Evolutionary conservation across 192 early-diverging fungal genomes (phyloP).

Genomic region (Pilaira anomala): DNA sequence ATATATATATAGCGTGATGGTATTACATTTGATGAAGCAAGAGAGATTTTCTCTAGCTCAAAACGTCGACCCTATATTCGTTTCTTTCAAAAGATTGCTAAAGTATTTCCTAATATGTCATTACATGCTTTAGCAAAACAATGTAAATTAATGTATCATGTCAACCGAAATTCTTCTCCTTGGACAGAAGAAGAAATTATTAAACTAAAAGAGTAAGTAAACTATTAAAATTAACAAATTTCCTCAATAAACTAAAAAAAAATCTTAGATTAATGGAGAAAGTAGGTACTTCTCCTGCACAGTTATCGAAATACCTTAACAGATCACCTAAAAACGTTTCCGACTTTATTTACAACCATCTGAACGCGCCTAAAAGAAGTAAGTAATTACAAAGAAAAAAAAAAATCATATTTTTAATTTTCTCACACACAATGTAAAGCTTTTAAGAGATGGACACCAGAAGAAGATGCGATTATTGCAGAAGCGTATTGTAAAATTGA

Average conservation of each 20-base stretch:
- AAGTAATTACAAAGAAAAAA: background rate
- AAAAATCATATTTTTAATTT: too few relatives aligned
- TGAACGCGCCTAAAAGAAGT: too few relatives aligned
- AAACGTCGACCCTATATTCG: background rate
- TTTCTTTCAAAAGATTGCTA: background rate
- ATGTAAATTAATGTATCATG: background rate
- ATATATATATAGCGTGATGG: background rate
- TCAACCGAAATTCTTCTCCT: background rate
- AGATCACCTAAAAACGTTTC: background rate
- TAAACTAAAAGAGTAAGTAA: conserved; percentile 1
- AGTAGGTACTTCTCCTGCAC: too few relatives aligned
- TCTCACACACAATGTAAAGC: background rate
- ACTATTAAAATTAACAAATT: too few relatives aligned
- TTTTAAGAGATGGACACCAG: too few relatives aligned
- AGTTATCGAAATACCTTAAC: background rate
- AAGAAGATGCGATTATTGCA: too few relatives aligned
- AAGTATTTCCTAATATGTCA: conserved; percentile 1
- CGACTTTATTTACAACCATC: background rate
- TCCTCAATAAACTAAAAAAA: too few relatives aligned
- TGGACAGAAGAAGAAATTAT: background rate
- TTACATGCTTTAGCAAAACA: background rate
- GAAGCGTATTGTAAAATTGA: too few relatives aligned
- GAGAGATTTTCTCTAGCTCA: background rate
- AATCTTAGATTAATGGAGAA: too few relatives aligned
- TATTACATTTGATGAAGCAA: background rate